Base-by-base conservation (phyloP, 2,329 filamentous ascomycete species). In the Teratosphaeria viscida region DNA sequence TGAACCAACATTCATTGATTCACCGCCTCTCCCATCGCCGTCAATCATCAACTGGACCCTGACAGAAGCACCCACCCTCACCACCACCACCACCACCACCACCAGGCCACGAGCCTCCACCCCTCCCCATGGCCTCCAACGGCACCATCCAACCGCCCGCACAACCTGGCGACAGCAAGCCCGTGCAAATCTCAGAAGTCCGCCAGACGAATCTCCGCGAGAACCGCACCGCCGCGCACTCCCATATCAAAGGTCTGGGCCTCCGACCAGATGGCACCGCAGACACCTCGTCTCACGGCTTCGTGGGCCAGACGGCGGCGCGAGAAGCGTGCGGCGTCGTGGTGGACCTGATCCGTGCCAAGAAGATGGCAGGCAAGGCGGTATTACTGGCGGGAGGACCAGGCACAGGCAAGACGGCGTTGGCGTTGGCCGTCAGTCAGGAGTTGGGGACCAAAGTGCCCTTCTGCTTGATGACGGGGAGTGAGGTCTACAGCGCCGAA, bases 391-490 rank as follows among this genome's bases (percentile, higher is more conserved):
- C 94, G 56, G 94, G 94, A 69, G 94, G 94, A 7, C 94, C 94
- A 34, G 94, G 92, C 62, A 97, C 94, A 0, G 94, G 94, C 75
- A 99, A 99, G 81, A 99, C 94, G 32, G 94, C 94, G 32, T 85
- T 99, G 64, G 94, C 94, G 55, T 83, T 97, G 62, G 94, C 94
- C 55, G 90, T 99, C 67, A 95, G 90, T 75, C 94, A 97, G 77
- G 94, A 99, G 75, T 82, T 99, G 65, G 94, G 94, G 67, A 96
- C 92, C 56, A 97, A 96, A 79, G 95, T 99, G 60, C 94, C 94
- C 6, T 99, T 99, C 74, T 96, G 94, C 75, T 92, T 92, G 47
- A 97, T 99, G 72, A 94, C 96, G 57, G 94, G 92, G 68, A 96
- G 92, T 79, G 94, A 99, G 77, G 88, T 99, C 70, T 99, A 96